Evolutionary conservation across 2,329 filamentous ascomycete species (phyloP).

Genomic region (Fusarium compactum): DNA sequence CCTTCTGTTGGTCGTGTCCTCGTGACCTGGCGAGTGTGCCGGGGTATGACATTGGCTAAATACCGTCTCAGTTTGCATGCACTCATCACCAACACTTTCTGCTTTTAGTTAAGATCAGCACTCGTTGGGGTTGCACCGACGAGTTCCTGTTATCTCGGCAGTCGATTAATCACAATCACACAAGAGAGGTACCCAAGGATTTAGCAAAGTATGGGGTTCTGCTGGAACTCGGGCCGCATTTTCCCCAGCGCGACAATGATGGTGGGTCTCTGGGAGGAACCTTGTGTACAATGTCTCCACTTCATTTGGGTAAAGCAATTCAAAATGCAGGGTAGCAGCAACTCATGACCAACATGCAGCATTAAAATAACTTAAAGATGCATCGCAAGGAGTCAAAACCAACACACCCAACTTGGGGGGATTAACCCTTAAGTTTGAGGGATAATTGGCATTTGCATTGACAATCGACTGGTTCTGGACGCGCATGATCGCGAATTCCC

Average conservation of each 20-base stretch:
- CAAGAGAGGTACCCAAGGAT: background rate
- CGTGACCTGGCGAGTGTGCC: background rate
- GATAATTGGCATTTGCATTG: too few relatives aligned
- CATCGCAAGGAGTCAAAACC: too few relatives aligned
- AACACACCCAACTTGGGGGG: too few relatives aligned
- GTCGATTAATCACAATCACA: background rate
- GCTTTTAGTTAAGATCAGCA: background rate
- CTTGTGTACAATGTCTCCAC: background rate
- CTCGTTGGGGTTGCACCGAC: background rate
- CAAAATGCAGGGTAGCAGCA: background rate
- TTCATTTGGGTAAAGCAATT: background rate
- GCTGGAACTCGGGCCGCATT: background rate
- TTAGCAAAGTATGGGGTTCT: background rate
- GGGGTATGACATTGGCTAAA: background rate
- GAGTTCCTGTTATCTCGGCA: background rate
- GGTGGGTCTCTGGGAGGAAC: rapidly evolving
- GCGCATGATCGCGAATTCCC: too few relatives aligned
- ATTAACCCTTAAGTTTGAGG: too few relatives aligned
- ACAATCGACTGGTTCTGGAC: too few relatives aligned
- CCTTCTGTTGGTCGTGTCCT: background rate
- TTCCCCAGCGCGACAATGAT: background rate
- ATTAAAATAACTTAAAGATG: background rate
- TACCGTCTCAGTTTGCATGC: rapidly evolving
- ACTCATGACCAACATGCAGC: background rate
- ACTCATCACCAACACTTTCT: background rate